Base-by-base conservation (phyloP, 208 protist species). In the Trypanosoma cruzi region DNA sequence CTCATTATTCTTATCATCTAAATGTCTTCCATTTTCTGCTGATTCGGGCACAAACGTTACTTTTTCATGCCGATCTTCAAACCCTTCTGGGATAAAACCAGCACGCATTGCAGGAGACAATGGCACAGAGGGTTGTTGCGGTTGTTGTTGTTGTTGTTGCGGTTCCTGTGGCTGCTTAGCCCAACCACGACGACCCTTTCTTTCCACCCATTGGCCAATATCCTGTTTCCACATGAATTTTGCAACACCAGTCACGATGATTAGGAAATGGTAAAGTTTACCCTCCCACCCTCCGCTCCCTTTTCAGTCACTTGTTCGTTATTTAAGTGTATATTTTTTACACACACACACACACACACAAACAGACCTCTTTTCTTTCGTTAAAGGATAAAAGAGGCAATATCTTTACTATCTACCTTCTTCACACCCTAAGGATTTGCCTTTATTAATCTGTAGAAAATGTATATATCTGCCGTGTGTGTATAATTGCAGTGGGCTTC, bases 191-290 rank as follows among this genome's bases (percentile, higher is more conserved):
- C 77, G 78, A n/a, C 78, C 77, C 29, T 81, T 85, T 31, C 87
- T 77, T 42, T 93, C 84, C 20, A 88, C 71, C 88, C 88, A 93
- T 49, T 88, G 75, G 0, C 84, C 86, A 34, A 81, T 68, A 13
- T 82, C 81, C 52, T 84, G 77, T 55, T 80, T 85, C 84, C 89
- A 90, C 84, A 92, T 90, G 42, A 24, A 8, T 54, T 3, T 16
- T 3, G 42, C 1, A 36, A 20, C 20, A 18, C 26, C 36, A 10
- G 1, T 14, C 18, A 14, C 1, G 40, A 16, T 7, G 40, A 20
- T 1, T 2, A 13, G 1, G 40, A 8, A 66, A 32, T 54, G 42
- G 46, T 29, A 36, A 44, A 66, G n/a, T 11, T 18, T 46, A 18
- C 48, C 55, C n/a, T n/a, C n/a, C n/a, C n/a, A n/a, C n/a, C n/a